These are phyloP conservation scores for Elsinoe arachidis DNA, from an alignment of 2,329 filamentous ascomycete species.

Conservation along the genomic window DNA sequence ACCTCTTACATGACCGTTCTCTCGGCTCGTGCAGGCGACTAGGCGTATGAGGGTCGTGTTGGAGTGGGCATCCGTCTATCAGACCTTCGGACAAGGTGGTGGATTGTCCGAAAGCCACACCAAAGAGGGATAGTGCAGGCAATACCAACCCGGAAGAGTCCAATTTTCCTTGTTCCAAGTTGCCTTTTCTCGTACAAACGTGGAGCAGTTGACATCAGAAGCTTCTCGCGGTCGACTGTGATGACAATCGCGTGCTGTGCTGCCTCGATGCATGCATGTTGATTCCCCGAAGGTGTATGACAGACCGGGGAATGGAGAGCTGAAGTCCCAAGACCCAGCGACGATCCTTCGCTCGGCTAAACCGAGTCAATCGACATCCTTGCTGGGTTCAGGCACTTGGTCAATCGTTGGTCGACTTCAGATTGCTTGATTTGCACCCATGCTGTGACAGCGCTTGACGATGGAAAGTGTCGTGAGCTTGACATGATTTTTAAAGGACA, in stretches of 20 bases:
- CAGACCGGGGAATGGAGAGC: conserved; percentile 5
- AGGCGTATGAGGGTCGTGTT: conserved; percentile 3
- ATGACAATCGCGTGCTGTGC: conserved; percentile 2
- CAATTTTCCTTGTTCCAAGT: neutral
- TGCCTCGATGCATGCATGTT: neutral
- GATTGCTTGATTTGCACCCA: conserved; percentile 5
- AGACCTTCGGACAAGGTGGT: conserved; percentile 11
- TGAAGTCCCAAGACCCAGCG: conserved; percentile 4
- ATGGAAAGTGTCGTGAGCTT: neutral
- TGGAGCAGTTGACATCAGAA: conserved; percentile 7
- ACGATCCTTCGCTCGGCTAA: conserved; percentile 6
- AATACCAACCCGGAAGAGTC: neutral
- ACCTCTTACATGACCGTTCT: conserved; percentile 1
- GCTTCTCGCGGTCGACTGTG: neutral
- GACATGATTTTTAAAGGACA: neutral
- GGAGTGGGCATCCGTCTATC: conserved; percentile 1
- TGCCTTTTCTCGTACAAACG: neutral
- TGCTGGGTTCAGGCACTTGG: conserved; percentile 4
- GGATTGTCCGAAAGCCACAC: conserved; percentile 7
- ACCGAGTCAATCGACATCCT: conserved; percentile 6
- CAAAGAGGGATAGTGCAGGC: conserved; percentile 4
- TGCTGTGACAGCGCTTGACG: neutral
- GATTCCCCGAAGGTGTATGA: conserved; percentile 7
- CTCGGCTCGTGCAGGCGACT: conserved; percentile 1
- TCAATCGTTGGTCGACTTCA: neutral